Evolutionary conservation across 2,329 filamentous ascomycete species (phyloP).

Genomic region (Scortechinia acanthostroma): DNA sequence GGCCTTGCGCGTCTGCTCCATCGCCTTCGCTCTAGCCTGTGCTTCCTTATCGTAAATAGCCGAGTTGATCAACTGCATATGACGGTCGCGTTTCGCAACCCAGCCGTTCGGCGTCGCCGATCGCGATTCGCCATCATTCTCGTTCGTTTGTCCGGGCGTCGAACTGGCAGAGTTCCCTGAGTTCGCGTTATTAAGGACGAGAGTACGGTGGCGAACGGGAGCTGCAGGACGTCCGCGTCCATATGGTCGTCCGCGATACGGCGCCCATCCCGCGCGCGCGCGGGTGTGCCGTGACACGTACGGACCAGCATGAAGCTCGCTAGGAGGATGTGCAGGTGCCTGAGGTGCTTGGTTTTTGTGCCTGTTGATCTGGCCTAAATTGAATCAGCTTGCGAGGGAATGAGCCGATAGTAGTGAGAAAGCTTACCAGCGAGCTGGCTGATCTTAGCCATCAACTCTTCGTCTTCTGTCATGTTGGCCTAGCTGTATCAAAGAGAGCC

Average conservation of each 20-base stretch:
- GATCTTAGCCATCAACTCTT: neutral
- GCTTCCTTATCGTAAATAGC: constrained; percentile 70
- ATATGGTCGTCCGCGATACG: neutral
- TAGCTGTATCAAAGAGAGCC: too few relatives aligned
- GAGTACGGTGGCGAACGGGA: neutral
- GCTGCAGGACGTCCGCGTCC: neutral
- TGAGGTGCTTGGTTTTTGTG: neutral
- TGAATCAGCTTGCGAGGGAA: neutral
- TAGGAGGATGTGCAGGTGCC: too few relatives aligned
- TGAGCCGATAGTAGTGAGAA: neutral
- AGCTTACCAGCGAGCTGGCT: constrained; percentile 2
- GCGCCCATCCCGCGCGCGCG: constrained; percentile 4
- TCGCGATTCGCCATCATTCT: constrained; percentile 18
- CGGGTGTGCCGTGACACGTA: neutral
- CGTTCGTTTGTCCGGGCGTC: constrained; percentile 12
- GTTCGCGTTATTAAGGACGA: neutral
- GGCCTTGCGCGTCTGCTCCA: constrained; percentile 60
- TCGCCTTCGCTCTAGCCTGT: constrained; percentile 61
- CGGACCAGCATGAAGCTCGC: neutral
- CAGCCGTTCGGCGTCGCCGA: constrained; percentile 36
- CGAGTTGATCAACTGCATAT: constrained; percentile 77
- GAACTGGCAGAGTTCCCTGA: constrained; percentile 7
- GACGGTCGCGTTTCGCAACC: constrained; percentile 69
- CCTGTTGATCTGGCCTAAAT: constrained; percentile 1
- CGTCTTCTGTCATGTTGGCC: neutral